Evolutionary conservation across 257 asterid species (phyloP).

Genomic region (Schizonepeta tenuifolia): DNA sequence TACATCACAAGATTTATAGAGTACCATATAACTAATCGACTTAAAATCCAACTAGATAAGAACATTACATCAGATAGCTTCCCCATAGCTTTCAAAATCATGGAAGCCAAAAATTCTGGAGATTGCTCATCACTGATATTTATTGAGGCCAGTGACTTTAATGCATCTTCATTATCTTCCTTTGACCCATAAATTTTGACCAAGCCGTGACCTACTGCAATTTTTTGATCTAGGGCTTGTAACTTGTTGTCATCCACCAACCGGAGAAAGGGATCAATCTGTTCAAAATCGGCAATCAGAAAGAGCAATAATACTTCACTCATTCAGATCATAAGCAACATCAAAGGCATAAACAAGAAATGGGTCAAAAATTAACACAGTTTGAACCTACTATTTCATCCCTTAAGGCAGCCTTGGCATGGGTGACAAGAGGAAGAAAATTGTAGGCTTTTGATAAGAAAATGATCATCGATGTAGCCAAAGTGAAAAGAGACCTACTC

Average conservation of each 20-base stretch:
- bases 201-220: constrained; percentile 31
- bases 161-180: constrained; percentile 80
- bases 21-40: constrained; percentile 16
- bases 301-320: constrained; percentile 22
- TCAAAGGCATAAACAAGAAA: constrained; percentile 31
- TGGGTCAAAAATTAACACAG: constrained; percentile 14
- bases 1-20: constrained; percentile 25
- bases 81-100: constrained; percentile 55
- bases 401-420: constrained; percentile 61
- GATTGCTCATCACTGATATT: constrained; percentile 59
- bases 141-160: constrained; percentile 52
- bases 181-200: constrained; percentile 62
- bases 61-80: constrained; percentile 49
- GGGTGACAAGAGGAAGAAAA: constrained; percentile 53
- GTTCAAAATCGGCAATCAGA: constrained; percentile 39
- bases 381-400: constrained; percentile 61
- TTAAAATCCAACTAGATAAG: constrained; percentile 17
- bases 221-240: constrained; percentile 51
- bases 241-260: constrained; percentile 73
- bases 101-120: constrained; percentile 62
- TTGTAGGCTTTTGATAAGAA: constrained; percentile 70
- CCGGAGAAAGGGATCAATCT: constrained; percentile 78
- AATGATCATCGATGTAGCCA: constrained; percentile 75
- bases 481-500: constrained; percentile 69
- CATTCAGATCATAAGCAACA: constrained; percentile 27